Base-by-base conservation (phyloP, 1,139 yeast species). In the Suhomyces choctaworum region DNA sequence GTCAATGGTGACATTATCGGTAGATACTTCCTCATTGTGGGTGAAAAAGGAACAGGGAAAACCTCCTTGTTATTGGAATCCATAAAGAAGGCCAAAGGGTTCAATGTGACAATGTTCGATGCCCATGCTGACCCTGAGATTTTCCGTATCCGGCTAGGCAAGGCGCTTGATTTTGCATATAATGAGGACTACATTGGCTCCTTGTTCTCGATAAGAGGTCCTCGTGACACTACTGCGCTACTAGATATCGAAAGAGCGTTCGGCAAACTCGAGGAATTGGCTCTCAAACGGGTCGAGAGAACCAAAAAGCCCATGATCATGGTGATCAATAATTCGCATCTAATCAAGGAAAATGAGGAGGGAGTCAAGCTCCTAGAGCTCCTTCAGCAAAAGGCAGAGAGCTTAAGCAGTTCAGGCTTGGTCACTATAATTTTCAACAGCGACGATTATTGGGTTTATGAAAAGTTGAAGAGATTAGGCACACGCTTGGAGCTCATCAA, bases 71-170 rank as follows among this genome's bases (percentile, higher is more conserved):
- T 84, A 19, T 58, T 81, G 47, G 89, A 83, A 48, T 76, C 90
- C 3, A 79, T 86, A 71, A 74, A 79, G 42, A 74, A 79, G 45
- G 77, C 78, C 1, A 64, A 73, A 29, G 89, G 92, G 1, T 61
- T 62, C 39, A 79, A 82, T 49, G 87, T 88, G 32, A 77, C 88
- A 1, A 72, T 82, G 40, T 66, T 86, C 47, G 95, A 86, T 54
- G 94, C 95, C 1, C 94, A 85, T 51, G 84, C 92, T 0, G 95
- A 86, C 53, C 89, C 94, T 0, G 95, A 86, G 55, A 80, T 86
- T 34, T 82, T 86, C 54, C 67, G 95, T 42, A 75, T 86, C 15
- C 62, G 95, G 32, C 64, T 86, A 7, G 95, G 95, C 3, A 74
- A 77, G 44, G 92, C 95, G 0, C 64, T 86, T 31, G 79, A 83